phyloP scores from a whole-genome alignment of 768 basidiomycete genomes.

The Mycena capillaripes region DNA sequence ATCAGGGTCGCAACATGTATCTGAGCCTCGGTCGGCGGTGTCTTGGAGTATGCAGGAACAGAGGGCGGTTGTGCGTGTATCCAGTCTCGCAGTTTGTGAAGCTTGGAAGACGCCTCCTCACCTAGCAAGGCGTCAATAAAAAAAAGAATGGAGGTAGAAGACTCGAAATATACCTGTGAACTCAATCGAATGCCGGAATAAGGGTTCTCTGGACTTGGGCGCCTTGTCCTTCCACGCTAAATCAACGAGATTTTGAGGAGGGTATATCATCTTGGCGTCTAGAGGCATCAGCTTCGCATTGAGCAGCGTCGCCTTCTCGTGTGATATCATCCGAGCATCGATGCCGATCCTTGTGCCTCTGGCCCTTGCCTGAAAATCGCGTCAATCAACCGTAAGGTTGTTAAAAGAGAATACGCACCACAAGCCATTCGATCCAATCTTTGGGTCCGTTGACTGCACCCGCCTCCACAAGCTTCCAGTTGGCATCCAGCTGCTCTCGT shows the following conservation, averaged over 20 bases:
- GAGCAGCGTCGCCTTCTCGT: slow-evolving; percentile 75
- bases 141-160: not conserved
- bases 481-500: slow-evolving; percentile 72
- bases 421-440: slow-evolving; percentile 87
- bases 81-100: slow-evolving; percentile 80
- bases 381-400: slow-evolving; percentile 5
- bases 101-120: slow-evolving; percentile 76
- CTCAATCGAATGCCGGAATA: slow-evolving; percentile 79
- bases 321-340: slow-evolving; percentile 87
- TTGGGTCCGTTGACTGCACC: slow-evolving; percentile 67
- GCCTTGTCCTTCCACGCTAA: slow-evolving; percentile 87
- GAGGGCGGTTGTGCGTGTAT: slow-evolving; percentile 72
- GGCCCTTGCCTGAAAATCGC: slow-evolving; percentile 51
- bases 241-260: slow-evolving; percentile 88
- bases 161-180: slow-evolving; percentile 66
- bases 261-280: slow-evolving; percentile 80
- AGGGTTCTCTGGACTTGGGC: slow-evolving; percentile 69
- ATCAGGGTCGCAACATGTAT: slow-evolving; percentile 78
- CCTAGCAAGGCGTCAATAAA: slow-evolving; percentile 48
- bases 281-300: slow-evolving; percentile 66
- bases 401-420: slow-evolving; percentile 54
- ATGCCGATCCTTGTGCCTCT: slow-evolving; percentile 75
- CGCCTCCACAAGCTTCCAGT: slow-evolving; percentile 79
- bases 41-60: slow-evolving; percentile 73
- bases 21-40: slow-evolving; percentile 70